Base-by-base conservation (phyloP, 140 eudicot genomes). In the Erigeron philadelphicus region DNA sequence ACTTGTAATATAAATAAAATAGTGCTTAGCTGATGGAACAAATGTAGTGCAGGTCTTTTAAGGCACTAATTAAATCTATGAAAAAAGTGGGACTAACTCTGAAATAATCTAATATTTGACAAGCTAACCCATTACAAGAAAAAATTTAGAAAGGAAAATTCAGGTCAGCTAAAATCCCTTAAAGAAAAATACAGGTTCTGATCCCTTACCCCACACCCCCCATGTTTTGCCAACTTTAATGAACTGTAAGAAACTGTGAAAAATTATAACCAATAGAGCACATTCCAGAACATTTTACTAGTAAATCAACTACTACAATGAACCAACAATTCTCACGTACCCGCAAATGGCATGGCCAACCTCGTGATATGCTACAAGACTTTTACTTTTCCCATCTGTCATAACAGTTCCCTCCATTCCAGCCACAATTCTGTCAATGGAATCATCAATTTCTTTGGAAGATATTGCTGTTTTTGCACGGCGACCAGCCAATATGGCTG, bases 311-410 rank as follows among this genome's bases (percentile, higher is more conserved):
- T 49, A 73, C 35, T 21, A 11, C 10, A 43, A 70, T 35, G 13
- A 18, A 45, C 19, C 8, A 59, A 66, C 9, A 67, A 21, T 67
- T 16, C n/a, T 11, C 0, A 74, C 87, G 71, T 83, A 91, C 98
- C 98, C 98, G 63, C 98, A 92, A 54, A 92, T 84, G 82, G 98
- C 96, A 53, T 93, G 98, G 44, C 98, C 98, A 41, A 89, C 98
- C 76, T 93, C 98, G 66, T 93, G 98, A 72, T 93, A 93, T 15
- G 98, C 96, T 50, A 89, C 95, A 52, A 93, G 85, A 75, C 95
- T 93, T 71, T 89, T 89, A 79, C 96, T 89, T 83, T 93, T 89
- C 47, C 96, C 96, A 49, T 89, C 96, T 0, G 96, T 89, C 98
- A 93, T 89, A 52, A 89, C 98, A 3, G 96, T 86, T 67, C 98